phyloP scores from a whole-genome alignment of 2,329 filamentous ascomycete species.

The Hymenoscyphus occultus region DNA sequence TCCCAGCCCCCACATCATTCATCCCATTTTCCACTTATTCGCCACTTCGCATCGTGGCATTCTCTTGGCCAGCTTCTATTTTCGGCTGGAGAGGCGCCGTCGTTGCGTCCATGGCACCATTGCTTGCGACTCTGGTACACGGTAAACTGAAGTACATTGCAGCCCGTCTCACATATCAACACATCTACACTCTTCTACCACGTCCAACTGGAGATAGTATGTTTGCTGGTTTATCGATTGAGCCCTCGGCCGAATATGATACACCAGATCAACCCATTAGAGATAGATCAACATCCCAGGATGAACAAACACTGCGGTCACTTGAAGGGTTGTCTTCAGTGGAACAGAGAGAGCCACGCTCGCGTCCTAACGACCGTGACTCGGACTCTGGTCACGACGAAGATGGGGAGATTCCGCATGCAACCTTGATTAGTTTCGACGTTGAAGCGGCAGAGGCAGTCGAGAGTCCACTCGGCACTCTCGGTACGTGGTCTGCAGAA shows the following conservation, averaged over 20 bases:
- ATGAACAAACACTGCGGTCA: constrained; percentile 32
- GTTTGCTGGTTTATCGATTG: constrained; percentile 25
- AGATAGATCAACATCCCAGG: constrained; percentile 19
- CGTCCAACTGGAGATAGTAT: constrained; percentile 33
- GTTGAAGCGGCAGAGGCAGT: constrained; percentile 33
- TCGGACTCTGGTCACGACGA: constrained; percentile 33
- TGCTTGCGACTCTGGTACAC: constrained; percentile 28
- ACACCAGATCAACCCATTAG: constrained; percentile 22
- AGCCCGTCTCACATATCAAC: constrained; percentile 29
- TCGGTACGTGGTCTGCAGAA: constrained; percentile 37
- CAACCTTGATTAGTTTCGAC: constrained; percentile 37
- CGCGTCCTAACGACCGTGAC: constrained; percentile 18
- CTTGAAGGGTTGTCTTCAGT: constrained; percentile 32
- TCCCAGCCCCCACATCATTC: constrained; percentile 30
- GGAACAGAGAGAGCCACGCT: constrained; percentile 19
- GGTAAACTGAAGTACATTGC: constrained; percentile 28
- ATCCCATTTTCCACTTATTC: constrained; percentile 33
- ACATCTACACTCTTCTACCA: constrained; percentile 33
- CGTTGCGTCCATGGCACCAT: constrained; percentile 25
- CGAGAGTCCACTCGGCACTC: constrained; percentile 17
- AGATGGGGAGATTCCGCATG: constrained; percentile 33
- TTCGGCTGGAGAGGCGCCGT: constrained; percentile 23
- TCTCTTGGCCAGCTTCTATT: constrained; percentile 16
- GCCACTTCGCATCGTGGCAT: constrained; percentile 24
- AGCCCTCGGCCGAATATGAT: constrained; percentile 27